Conservation (phyloP, 352 stramenopile species). For the Plasmopara muralis region DNA sequence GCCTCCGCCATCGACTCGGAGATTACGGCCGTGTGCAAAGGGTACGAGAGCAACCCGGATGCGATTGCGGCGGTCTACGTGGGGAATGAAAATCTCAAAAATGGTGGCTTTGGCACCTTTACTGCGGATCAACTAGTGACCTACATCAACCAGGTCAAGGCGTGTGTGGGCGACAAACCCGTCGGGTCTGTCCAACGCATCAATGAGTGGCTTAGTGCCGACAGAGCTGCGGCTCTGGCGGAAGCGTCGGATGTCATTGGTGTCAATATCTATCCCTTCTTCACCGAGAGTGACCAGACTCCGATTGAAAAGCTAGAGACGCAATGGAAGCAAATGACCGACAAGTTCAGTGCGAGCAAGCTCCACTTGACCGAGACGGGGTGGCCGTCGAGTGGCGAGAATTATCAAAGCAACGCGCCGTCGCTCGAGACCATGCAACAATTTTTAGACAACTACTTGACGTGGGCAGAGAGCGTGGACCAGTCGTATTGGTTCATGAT, state of each 20-base stretch:
- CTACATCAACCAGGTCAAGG: constrained; percentile 51
- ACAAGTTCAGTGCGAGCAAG: constrained; percentile 35
- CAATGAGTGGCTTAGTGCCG: constrained; percentile 47
- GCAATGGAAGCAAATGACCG: constrained; percentile 42
- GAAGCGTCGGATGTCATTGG: constrained; percentile 32
- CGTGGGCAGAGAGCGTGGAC: constrained; percentile 26
- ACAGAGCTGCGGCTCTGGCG: constrained; percentile 29
- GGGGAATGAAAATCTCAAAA: constrained; percentile 64
- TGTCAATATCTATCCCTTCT: constrained; percentile 78
- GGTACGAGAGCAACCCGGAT: constrained; percentile 30
- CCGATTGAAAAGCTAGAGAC: constrained; percentile 45
- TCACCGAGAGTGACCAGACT: constrained; percentile 29
- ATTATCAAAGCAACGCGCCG: constrained; percentile 31
- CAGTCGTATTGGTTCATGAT: constrained; percentile 63
- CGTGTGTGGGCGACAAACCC: constrained; percentile 29
- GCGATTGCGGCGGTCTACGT: constrained; percentile 58
- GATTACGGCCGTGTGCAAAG: constrained; percentile 49
- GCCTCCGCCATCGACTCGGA: constrained; percentile 29
- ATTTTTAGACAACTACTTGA: constrained; percentile 40
- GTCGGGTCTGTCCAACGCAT: constrained; percentile 66
- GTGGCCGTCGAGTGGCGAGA: constrained; percentile 39
- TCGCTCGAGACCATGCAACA: constrained; percentile 33
- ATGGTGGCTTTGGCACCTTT: constrained; percentile 36
- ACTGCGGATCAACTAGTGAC: constrained; percentile 28
- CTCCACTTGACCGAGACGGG: constrained; percentile 53